Conservation (phyloP, 805 yeast genomes). For the Komagataella pastoris region DNA sequence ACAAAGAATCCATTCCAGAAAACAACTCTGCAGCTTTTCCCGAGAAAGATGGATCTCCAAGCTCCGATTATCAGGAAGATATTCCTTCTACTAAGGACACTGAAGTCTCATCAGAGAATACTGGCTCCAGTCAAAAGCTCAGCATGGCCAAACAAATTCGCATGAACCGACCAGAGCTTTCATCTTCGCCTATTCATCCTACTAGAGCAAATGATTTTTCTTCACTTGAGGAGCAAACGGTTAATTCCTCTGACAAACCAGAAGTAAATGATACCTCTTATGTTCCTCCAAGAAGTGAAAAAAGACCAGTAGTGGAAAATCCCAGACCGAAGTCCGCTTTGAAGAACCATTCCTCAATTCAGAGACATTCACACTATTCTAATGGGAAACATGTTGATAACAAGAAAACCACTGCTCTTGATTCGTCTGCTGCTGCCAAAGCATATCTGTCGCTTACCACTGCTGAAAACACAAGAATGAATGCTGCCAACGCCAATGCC, state of each 20-base stretch:
- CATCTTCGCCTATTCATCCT: background rate
- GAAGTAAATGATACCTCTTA: slow-evolving; percentile 12
- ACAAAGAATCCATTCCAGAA: background rate
- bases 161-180: slow-evolving; percentile 20
- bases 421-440: slow-evolving; percentile 33
- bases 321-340: slow-evolving; percentile 31
- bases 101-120: background rate
- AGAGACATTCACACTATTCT: slow-evolving; percentile 3
- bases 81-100: background rate
- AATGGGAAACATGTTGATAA: slow-evolving; percentile 2
- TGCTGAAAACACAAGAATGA: slow-evolving; percentile 66
- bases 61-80: background rate
- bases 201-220: background rate
- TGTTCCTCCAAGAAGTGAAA: slow-evolving; percentile 8
- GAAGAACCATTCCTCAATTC: slow-evolving; percentile 14
- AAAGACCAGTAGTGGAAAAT: background rate
- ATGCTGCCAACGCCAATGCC: slow-evolving; percentile 23
- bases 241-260: background rate
- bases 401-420: background rate
- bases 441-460: slow-evolving; percentile 62
- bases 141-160: slow-evolving; percentile 36
- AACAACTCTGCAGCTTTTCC: background rate
- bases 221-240: slow-evolving; percentile 2
- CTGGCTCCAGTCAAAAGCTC: slow-evolving; percentile 4
- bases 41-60: background rate